These are phyloP conservation scores for Bruguiera hainesii DNA, from an alignment of 441 rosid species.

Conservation along the genomic window DNA sequence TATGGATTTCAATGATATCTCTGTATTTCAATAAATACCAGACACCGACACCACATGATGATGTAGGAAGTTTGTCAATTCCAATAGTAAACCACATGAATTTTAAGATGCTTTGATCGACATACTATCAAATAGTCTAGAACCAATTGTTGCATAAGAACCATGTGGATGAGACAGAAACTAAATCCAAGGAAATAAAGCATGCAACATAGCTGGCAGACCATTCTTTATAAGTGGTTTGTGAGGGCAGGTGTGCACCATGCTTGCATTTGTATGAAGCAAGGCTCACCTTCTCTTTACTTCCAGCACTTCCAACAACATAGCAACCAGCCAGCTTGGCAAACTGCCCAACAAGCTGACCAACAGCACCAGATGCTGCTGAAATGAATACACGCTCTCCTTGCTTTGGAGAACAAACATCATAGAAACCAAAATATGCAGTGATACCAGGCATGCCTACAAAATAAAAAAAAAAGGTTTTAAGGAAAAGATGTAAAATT, in stretches of 20 bases:
- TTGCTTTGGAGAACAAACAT: conserved; percentile 62
- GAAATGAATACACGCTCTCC: conserved; percentile 68
- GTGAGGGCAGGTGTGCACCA: neutral
- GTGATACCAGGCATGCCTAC: conserved; percentile 89
- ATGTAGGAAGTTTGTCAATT: too few species aligned
- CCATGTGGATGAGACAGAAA: too few species aligned
- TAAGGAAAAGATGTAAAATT: neutral
- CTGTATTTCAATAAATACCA: too few species aligned
- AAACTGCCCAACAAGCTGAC: conserved; percentile 85
- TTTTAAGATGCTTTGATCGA: neutral
- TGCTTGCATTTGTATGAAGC: neutral
- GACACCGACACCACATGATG: too few species aligned
- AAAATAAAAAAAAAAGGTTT: neutral
- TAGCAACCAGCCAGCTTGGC: conserved; percentile 78
- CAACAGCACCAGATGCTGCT: conserved; percentile 89
- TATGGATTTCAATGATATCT: too few species aligned
- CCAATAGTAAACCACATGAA: too few species aligned
- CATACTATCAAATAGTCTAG: neutral
- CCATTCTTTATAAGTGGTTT: neutral
- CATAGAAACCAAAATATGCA: conserved; percentile 66
- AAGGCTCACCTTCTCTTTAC: conserved; percentile 45
- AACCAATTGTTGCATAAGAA: neutral
- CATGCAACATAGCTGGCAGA: neutral
- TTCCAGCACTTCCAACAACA: conserved; percentile 84
- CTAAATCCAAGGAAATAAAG: conserved; percentile 6